phyloP scores from a whole-genome alignment of 306 rosid genomes.

The Cucumis melo region DNA sequence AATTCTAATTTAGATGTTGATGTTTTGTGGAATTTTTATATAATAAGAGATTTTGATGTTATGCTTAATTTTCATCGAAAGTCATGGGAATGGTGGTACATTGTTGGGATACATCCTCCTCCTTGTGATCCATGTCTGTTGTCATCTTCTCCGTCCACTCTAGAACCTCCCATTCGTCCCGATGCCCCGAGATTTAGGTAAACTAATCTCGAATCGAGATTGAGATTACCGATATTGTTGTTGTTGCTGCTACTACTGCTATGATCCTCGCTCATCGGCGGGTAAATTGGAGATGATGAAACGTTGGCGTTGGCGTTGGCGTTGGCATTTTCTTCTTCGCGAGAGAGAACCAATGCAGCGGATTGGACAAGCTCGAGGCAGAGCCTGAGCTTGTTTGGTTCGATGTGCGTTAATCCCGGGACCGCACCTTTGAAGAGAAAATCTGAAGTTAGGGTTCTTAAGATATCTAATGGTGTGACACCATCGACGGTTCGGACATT shows the following conservation, averaged over 20 bases:
- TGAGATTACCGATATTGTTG: constrained; percentile 57
- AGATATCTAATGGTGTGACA: constrained; percentile 67
- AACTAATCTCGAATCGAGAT: constrained; percentile 74
- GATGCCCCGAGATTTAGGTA: constrained; percentile 81
- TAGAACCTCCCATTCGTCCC: constrained; percentile 34
- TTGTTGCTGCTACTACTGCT: constrained; percentile 17
- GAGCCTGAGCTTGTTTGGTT: constrained; percentile 80
- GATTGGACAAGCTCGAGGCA: constrained; percentile 97
- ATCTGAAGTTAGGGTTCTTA: constrained; percentile 98
- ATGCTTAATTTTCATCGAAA: constrained; percentile 17
- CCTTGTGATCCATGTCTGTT: constrained; percentile 30
- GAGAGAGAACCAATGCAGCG: constrained; percentile 79
- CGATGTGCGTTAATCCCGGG: constrained; percentile 85
- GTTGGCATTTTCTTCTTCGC: constrained; percentile 57
- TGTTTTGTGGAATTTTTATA: neutral
- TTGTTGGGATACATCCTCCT: constrained; percentile 28
- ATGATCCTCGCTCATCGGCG: constrained; percentile 42
- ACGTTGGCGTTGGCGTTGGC: constrained; percentile 8
- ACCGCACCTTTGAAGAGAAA: constrained; percentile 96
- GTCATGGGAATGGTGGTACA: constrained; percentile 60
- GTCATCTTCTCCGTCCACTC: constrained; percentile 39
- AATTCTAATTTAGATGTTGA: neutral
- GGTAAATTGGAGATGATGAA: constrained; percentile 44
- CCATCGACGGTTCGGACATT: constrained; percentile 80
- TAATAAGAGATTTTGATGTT: neutral